Evolutionary conservation across 2,329 filamentous ascomycete genomes (phyloP).

Genomic region (Arthroderma sp.): DNA sequence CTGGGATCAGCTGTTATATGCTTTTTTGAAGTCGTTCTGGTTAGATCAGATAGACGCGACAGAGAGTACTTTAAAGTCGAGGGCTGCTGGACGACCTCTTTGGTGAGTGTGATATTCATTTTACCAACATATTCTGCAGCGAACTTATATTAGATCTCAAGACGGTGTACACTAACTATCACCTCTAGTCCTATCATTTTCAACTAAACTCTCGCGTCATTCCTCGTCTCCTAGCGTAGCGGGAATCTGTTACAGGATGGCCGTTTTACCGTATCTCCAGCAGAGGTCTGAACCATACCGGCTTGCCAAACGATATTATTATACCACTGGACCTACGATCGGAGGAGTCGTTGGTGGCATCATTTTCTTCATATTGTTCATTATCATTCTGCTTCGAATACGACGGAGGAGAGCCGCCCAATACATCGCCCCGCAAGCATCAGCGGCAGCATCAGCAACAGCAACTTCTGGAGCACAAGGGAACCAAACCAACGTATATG

Average conservation of each 20-base stretch:
- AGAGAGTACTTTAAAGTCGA: too few species aligned
- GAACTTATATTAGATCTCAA: too few species aligned
- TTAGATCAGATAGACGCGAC: too few species aligned
- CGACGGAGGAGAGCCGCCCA: neutral
- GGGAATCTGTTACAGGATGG: neutral
- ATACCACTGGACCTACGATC: neutral
- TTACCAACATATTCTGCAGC: too few species aligned
- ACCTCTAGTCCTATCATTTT: too few species aligned
- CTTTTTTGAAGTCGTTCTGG: too few species aligned
- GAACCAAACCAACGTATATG: slow-evolving; percentile 1
- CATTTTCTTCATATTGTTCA: neutral
- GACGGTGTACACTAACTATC: too few species aligned
- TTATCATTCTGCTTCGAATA: neutral
- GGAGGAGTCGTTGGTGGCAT: neutral
- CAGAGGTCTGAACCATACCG: neutral
- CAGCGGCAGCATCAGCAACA: neutral
- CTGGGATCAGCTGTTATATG: too few species aligned
- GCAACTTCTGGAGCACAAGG: neutral
- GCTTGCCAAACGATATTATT: neutral
- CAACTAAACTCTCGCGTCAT: neutral
- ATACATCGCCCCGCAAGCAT: neutral
- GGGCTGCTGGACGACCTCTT: too few species aligned
- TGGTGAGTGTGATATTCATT: too few species aligned
- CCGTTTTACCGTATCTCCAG: neutral
- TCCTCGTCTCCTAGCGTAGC: neutral